These are phyloP conservation scores for Spathaspora sp. DNA, from an alignment of 805 yeast genomes.

Conservation along the genomic window DNA sequence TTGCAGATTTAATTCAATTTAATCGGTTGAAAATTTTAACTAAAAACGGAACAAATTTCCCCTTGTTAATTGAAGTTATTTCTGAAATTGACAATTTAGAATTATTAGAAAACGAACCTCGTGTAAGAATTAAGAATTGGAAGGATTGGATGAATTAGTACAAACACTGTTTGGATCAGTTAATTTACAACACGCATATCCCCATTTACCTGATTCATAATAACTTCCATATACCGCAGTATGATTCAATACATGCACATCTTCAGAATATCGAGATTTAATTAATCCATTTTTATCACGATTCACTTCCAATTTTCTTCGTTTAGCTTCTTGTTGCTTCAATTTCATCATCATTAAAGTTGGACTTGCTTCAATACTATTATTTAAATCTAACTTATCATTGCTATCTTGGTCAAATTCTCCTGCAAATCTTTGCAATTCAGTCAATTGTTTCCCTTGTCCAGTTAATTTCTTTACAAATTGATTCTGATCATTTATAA, in stretches of 20 bases:
- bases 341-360: slow-evolving; percentile 29
- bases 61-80: slow-evolving; percentile 10
- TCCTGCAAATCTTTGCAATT: slow-evolving; percentile 35
- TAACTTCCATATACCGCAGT: slow-evolving; percentile 17
- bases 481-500: slow-evolving; percentile 37
- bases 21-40: slow-evolving; percentile 14
- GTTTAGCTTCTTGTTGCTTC: slow-evolving; percentile 17
- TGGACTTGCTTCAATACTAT: slow-evolving; percentile 35
- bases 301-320: slow-evolving; percentile 7
- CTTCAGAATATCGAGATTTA: slow-evolving; percentile 11
- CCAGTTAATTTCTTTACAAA: slow-evolving; percentile 46
- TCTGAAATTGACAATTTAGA: slow-evolving; percentile 10
- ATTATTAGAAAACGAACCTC: slow-evolving; percentile 9
- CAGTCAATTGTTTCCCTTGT: slow-evolving; percentile 18
- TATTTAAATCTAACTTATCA: slow-evolving; percentile 14
- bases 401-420: slow-evolving; percentile 15
- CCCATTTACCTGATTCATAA: slow-evolving; percentile 19
- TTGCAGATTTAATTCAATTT: slow-evolving; percentile 14
- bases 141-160: slow-evolving; percentile 11
- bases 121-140: slow-evolving; percentile 16
- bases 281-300: slow-evolving; percentile 15
- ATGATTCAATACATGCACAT: slow-evolving; percentile 8
- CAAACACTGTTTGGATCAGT: slow-evolving; percentile 8
- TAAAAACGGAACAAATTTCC: slow-evolving; percentile 10
- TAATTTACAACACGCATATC: slow-evolving; percentile 17